Evolutionary conservation across 2,329 filamentous ascomycete genomes (phyloP).

Genomic region (Bipolaris victoriae): DNA sequence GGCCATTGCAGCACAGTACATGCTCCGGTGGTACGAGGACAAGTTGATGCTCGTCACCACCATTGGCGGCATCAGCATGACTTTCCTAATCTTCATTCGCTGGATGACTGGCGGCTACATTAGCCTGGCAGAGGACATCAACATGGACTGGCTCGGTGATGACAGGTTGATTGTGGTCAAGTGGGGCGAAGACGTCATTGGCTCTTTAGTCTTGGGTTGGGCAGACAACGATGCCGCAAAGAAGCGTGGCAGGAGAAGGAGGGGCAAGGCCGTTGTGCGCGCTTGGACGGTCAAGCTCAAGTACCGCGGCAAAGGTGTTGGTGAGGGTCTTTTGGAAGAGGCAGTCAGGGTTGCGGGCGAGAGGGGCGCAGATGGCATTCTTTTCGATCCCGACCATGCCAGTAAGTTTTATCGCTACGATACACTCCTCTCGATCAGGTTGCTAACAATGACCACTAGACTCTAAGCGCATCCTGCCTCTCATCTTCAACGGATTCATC

Average conservation of each 20-base stretch:
- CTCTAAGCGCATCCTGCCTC: conserved; percentile 43
- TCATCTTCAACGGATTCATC: conserved; percentile 45
- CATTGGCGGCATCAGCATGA: conserved; percentile 66
- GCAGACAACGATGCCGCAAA: conserved; percentile 57
- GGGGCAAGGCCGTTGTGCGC: conserved; percentile 73
- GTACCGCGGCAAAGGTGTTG: conserved; percentile 75
- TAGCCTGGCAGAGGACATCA: conserved; percentile 64
- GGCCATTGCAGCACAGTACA: conserved; percentile 48
- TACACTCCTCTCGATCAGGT: not conserved
- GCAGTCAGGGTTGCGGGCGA: conserved; percentile 72
- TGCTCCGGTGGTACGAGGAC: conserved; percentile 56
- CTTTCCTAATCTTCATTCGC: conserved; percentile 66
- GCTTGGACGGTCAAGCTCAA: conserved; percentile 79
- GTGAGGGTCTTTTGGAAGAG: conserved; percentile 73
- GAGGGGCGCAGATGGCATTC: conserved; percentile 71
- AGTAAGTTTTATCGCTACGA: conserved; percentile 58
- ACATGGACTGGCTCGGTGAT: conserved; percentile 66
- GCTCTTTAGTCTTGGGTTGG: conserved; percentile 71
- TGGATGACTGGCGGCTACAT: conserved; percentile 68
- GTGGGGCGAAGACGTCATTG: conserved; percentile 72
- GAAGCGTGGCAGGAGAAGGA: conserved; percentile 55
- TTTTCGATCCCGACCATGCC: conserved; percentile 79
- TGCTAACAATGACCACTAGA: conserved; percentile 32
- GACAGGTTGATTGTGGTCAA: conserved; percentile 65
- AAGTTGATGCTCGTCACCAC: conserved; percentile 64